Evolutionary conservation across 2,329 filamentous ascomycete genomes (phyloP), one percentile per base, ranked within the genome.

Genomic region (Daldinia sp.): DNA sequence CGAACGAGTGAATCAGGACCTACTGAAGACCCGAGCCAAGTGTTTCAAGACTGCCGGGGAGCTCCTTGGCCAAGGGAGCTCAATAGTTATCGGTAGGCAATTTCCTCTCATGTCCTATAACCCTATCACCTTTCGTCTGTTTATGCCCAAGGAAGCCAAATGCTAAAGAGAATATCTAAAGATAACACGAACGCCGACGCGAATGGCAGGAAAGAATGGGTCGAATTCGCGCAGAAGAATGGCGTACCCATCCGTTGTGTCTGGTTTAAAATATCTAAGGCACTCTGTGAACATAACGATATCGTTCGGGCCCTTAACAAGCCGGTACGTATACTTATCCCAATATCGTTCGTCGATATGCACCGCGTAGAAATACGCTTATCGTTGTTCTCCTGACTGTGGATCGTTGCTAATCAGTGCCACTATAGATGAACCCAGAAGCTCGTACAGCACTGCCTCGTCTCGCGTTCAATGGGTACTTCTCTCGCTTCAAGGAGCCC

Each of bases 111-210:
- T n/a, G 26, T 33, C 46, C 30, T 18, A 33, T 15, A 30, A 30
- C 69, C 18, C 62, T 20, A 55, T 18, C 6, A 13, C 33, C 4
- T 20, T 44, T 20, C 44, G 1, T 4, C 58, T 67, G 42, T 48
- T 60, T 61, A 39, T 53, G 28, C 20, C 12, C 12, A 7, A 1
- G n/a, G 28, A 18, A 28, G 9, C 18, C 1, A n/a, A 44, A 15
- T 33, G 26, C 66, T 66, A 35, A 65, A 26, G 20, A 18, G 7
- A 13, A 41, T 26, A 15, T 5, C 12, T 33, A 30, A 30, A 96
- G 96, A 99, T 80, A 98, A 97, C 79, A 98, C 96, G n/a, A 99
- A 99, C 78, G 89, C 94, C 33, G 92, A 97, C 80, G 79, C 85
- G 10, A 91, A 93, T 59, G 93, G 91, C 26, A 87, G 96, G 71